These are phyloP conservation scores for Funneliformis caledonium DNA, from an alignment of 371 early-diverging fungal species.

Conservation along the genomic window DNA sequence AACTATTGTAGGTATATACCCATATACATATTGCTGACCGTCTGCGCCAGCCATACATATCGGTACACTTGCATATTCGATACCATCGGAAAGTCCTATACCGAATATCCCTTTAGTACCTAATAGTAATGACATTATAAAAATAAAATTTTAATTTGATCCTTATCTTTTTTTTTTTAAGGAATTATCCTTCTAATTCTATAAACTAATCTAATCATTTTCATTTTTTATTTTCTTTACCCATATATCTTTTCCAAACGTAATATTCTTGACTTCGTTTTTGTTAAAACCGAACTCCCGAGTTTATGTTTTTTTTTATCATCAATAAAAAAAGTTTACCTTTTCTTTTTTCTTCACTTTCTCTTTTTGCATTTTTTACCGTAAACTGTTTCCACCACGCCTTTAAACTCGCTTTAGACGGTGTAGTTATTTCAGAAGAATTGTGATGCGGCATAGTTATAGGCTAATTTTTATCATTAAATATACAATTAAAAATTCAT, in stretches of 20 bases:
- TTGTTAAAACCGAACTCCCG: neutral
- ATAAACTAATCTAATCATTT: neutral
- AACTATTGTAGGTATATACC: slow-evolving; percentile 40
- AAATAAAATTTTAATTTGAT: neutral
- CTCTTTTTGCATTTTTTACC: slow-evolving; percentile 30
- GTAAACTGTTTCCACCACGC: slow-evolving; percentile 40
- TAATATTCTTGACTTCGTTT: neutral
- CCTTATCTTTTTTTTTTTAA: neutral
- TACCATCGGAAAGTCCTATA: slow-evolving; percentile 20
- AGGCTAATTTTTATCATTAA: neutral
- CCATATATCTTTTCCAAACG: neutral
- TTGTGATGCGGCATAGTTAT: neutral
- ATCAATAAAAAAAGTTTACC: neutral
- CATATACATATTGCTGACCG: slow-evolving; percentile 38
- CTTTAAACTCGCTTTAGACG: slow-evolving; percentile 31
- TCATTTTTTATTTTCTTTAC: too few species aligned
- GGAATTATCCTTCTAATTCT: neutral
- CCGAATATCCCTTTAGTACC: slow-evolving; percentile 29
- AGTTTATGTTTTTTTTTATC: neutral
- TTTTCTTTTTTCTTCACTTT: slow-evolving; percentile 22
- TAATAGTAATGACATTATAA: neutral
- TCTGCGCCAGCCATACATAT: slow-evolving; percentile 40
- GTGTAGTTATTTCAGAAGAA: neutral
- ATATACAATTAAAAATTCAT: neutral
- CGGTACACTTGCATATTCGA: slow-evolving; percentile 39